Evolutionary conservation across 371 early-diverging fungal genomes (phyloP).

Genomic region (Mortierella polycephala): DNA sequence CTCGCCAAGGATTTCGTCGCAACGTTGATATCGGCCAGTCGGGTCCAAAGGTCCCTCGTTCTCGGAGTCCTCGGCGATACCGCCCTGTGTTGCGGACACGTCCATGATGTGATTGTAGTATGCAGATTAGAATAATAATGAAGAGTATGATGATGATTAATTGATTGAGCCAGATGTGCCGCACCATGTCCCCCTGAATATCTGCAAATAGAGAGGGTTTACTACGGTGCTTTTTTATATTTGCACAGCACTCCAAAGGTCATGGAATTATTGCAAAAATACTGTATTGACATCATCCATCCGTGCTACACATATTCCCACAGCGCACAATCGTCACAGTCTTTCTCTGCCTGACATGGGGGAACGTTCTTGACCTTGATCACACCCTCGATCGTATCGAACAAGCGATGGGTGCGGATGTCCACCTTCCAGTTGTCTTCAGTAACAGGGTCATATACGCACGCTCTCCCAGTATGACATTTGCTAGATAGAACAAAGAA

Average conservation of each 20-base stretch:
- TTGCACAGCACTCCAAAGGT: too few species aligned
- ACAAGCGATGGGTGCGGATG: slow-evolving; percentile 82
- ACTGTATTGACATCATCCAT: too few species aligned
- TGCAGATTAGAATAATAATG: too few species aligned
- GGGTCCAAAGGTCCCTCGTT: slow-evolving; percentile 39
- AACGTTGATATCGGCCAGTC: slow-evolving; percentile 6
- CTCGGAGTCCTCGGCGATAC: slow-evolving; percentile 20
- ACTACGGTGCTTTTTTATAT: too few species aligned
- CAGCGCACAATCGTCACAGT: slow-evolving; percentile 80
- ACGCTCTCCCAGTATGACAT: slow-evolving; percentile 67
- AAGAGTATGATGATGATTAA: too few species aligned
- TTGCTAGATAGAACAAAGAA: slow-evolving; percentile 45
- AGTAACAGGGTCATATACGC: slow-evolving; percentile 75
- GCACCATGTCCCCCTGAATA: too few species aligned
- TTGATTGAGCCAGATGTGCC: too few species aligned
- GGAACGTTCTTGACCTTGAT: slow-evolving; percentile 68
- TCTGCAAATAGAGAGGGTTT: too few species aligned
- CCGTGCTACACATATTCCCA: slow-evolving; percentile 76
- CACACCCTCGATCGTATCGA: slow-evolving; percentile 84
- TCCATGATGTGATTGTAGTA: neutral
- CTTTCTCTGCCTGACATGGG: slow-evolving; percentile 58
- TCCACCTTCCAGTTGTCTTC: slow-evolving; percentile 76
- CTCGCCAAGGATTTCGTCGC: slow-evolving; percentile 61
- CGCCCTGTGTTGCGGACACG: slow-evolving; percentile 2
- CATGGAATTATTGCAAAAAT: too few species aligned